Conservation (phyloP, 2,329 filamentous ascomycete species). For the Xylariaceae sp. region DNA sequence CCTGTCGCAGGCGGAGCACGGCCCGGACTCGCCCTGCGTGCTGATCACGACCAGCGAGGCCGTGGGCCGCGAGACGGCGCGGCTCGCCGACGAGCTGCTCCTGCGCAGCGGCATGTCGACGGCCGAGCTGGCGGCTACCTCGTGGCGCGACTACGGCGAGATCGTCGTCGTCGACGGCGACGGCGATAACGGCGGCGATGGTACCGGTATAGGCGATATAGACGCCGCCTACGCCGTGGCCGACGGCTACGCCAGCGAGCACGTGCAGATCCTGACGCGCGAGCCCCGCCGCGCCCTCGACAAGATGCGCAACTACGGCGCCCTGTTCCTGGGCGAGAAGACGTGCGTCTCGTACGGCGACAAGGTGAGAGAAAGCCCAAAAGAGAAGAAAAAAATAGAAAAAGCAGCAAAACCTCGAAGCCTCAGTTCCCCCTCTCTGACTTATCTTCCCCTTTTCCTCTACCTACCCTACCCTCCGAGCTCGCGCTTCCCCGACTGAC, state of each 20-base stretch:
- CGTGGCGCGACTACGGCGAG: slow-evolving; percentile 40
- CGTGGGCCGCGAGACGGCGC: slow-evolving; percentile 30
- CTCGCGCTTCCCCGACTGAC: no score
- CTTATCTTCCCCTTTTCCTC: no score
- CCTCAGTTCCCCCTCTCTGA: no score
- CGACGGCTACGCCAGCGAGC: slow-evolving; percentile 41
- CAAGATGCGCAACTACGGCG: slow-evolving; percentile 44
- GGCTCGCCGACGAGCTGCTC: slow-evolving; percentile 29
- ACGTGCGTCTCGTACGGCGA: slow-evolving; percentile 48
- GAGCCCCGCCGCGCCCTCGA: slow-evolving; percentile 38
- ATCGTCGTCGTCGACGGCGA: slow-evolving; percentile 34
- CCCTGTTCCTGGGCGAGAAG: slow-evolving; percentile 42
- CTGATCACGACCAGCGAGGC: slow-evolving; percentile 39
- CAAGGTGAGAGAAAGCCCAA: no score
- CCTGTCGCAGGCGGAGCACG: slow-evolving; percentile 79
- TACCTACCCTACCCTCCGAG: no score
- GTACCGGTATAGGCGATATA: no score
- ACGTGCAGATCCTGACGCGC: slow-evolving; percentile 42
- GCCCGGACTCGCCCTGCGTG: slow-evolving; percentile 42
- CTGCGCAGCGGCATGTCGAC: slow-evolving; percentile 35
- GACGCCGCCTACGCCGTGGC: slow-evolving; percentile 39
- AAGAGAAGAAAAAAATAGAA: no score
- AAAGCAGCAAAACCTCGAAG: no score
- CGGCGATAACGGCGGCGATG: no score
- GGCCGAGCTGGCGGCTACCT: slow-evolving; percentile 31